Evolutionary conservation across 495 filamentous ascomycete genomes (phyloP), one percentile per base, ranked within the genome.

Genomic region (Tetracladium marchalianum): DNA sequence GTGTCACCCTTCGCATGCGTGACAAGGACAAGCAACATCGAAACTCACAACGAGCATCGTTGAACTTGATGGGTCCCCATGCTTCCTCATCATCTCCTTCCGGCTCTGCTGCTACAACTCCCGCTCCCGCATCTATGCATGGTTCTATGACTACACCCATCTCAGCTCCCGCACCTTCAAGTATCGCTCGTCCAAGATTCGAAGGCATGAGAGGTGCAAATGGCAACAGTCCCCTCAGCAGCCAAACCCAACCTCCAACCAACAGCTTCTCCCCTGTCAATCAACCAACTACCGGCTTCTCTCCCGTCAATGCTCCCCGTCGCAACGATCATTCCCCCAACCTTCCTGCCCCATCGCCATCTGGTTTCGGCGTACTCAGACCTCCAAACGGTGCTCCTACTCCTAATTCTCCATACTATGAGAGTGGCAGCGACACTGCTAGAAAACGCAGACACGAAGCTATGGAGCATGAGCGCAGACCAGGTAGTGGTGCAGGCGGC

Each of bases 1-100:
- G 46, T 34, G 55, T 58, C 11, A 58, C 33, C 19, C 32, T 58
- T 13, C 45, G 55, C 22, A n/a, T 54, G 27, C 22, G 52, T 10
- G 45, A 54, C 11, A 48, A 39, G 13, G 50, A 57, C 27, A 57
- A 57, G 46, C 10, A 17, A 8, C 44, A 44, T 11, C 38, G 17
- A 6, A 13, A 11, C 11, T 40, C 11, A 4, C n/a, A 16, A 5
- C n/a, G 38, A 17, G 17, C 38, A 13, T 15, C n/a, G 17, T 40
- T 40, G 38, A 40, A 40, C 5, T 11, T 11, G 13, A 16, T 19
- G 2, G 38, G 38, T 4, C 3, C 22, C 7, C 22, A 27, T 7
- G 22, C 22, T 27, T 27, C 22, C 22, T 27, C 22, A 7, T 27
- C 22, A 27, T 27, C 22, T 27, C 22, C 22, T 27, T 27, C 22